Conservation (phyloP, 805 yeast genomes). For the Jamesozyma piceae region DNA sequence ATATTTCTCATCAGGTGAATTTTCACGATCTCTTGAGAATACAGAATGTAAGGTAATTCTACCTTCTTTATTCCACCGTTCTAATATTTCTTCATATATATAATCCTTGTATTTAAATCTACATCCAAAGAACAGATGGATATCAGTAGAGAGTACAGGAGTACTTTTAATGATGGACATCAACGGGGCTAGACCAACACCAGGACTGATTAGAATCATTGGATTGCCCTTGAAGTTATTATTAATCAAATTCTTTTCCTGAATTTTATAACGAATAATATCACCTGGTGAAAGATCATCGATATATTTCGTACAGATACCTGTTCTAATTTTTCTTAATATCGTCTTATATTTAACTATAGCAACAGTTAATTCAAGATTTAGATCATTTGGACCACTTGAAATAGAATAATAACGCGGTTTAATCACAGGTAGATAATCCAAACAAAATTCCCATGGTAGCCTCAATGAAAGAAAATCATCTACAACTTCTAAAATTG, state of each 20-base stretch:
- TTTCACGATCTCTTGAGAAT: slow-evolving; percentile 40
- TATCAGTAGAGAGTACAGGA: slow-evolving; percentile 7
- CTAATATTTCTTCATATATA: slow-evolving; percentile 52
- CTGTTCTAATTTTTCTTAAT: slow-evolving; percentile 63
- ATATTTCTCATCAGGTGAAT: slow-evolving; percentile 43
- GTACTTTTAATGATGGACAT: slow-evolving; percentile 50
- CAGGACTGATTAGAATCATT: slow-evolving; percentile 74
- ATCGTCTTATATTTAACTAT: slow-evolving; percentile 81
- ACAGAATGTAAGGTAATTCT: slow-evolving; percentile 36
- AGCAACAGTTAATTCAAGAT: slow-evolving; percentile 66
- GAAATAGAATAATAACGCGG: slow-evolving; percentile 86
- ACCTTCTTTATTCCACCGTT: slow-evolving; percentile 25
- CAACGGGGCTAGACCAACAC: slow-evolving; percentile 96
- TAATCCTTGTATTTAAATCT: slow-evolving; percentile 58
- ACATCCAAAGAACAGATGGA: slow-evolving; percentile 67
- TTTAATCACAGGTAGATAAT: slow-evolving; percentile 65
- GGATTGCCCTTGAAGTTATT: slow-evolving; percentile 36
- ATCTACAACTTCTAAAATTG: slow-evolving; percentile 68
- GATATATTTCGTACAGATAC: slow-evolving; percentile 76
- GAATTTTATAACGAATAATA: slow-evolving; percentile 42
- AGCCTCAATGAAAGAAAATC: slow-evolving; percentile 72
- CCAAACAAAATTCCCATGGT: slow-evolving; percentile 69
- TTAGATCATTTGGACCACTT: slow-evolving; percentile 36
- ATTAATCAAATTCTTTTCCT: slow-evolving; percentile 35
- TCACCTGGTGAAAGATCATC: slow-evolving; percentile 41